Percentiles rank a stretch among this genome's conserved stretches.
Conservation (phyloP, 2,329 filamentous ascomycete genomes). For the Dactylellina haptotyla region DNA sequence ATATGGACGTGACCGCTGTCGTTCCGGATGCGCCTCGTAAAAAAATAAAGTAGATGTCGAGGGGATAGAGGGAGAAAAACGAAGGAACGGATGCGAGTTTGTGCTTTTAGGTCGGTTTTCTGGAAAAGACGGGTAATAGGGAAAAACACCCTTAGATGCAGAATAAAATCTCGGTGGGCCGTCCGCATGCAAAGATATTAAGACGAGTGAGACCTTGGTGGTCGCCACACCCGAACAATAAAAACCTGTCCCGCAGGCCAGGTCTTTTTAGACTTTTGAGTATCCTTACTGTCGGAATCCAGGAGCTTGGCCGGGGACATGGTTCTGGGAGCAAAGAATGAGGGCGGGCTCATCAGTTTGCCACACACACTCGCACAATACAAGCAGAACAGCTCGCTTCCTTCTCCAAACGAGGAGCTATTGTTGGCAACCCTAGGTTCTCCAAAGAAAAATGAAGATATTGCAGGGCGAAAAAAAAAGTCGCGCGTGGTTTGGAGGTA, state of each 20-base stretch:
- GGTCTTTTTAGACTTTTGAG: slow-evolving; percentile 52
- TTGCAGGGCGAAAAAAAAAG: slow-evolving; percentile 34
- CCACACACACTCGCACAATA: slow-evolving; percentile 15
- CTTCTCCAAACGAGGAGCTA: slow-evolving; percentile 46
- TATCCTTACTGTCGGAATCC: slow-evolving; percentile 54
- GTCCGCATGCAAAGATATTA: slow-evolving; percentile 12
- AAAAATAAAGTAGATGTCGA: slow-evolving; percentile 21
- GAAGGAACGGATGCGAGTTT: slow-evolving; percentile 17
- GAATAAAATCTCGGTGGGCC: slow-evolving; percentile 23
- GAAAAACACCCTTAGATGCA: slow-evolving; percentile 39
- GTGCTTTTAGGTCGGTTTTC: slow-evolving; percentile 4
- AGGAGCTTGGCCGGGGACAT: slow-evolving; percentile 51
- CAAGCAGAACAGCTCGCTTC: slow-evolving; percentile 33
- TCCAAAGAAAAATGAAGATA: slow-evolving; percentile 1
- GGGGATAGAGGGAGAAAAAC: slow-evolving; percentile 28
- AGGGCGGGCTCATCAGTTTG: slow-evolving; percentile 37
- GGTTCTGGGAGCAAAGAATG: slow-evolving; percentile 52
- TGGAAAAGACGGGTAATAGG: slow-evolving; percentile 47
- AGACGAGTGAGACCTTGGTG: not conserved
- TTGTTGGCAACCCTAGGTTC: slow-evolving; percentile 21
- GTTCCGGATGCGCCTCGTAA: slow-evolving; percentile 33
- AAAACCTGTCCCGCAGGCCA: slow-evolving; percentile 45
- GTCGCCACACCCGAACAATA: slow-evolving; percentile 49
- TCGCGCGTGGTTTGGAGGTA: slow-evolving; percentile 39
- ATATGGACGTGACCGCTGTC: slow-evolving; percentile 41